phyloP scores from a whole-genome alignment of 257 asterid species.

The Fraxinus quadrangulata region DNA sequence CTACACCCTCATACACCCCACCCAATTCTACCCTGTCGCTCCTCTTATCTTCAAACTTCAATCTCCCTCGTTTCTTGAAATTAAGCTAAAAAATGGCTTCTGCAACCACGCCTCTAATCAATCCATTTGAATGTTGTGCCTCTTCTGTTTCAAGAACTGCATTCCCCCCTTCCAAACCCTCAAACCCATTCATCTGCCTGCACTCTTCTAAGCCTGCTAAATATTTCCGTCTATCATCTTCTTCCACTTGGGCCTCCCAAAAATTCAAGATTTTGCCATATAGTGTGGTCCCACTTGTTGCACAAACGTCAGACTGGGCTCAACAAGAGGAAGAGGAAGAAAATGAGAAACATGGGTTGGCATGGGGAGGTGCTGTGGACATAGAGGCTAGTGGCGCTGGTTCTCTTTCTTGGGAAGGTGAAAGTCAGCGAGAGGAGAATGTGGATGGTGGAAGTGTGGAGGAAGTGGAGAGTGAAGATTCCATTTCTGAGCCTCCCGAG shows the following conservation, averaged over 20 bases:
- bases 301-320: constrained; percentile 49
- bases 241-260: constrained; percentile 27
- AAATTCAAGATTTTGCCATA: constrained; percentile 32
- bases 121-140: neutral
- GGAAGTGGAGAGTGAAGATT: constrained; percentile 28
- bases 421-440: constrained; percentile 21
- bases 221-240: neutral
- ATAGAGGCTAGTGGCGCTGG: constrained; percentile 17
- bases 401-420: constrained; percentile 9
- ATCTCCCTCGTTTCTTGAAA: neutral
- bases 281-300: constrained; percentile 31
- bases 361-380: constrained; percentile 13
- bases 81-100: constrained; percentile 1
- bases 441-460: constrained; percentile 29
- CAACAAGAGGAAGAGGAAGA: constrained; percentile 33
- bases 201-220: too few relatives aligned
- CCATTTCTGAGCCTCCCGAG: constrained; percentile 59
- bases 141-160: neutral
- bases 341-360: neutral
- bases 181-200: constrained; percentile 8
- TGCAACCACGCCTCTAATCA: neutral
- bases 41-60: neutral
- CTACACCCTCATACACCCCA: neutral
- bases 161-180: constrained; percentile 18
- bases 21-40: neutral